Evolutionary conservation across 139 green algal genomes (phyloP), one percentile per base, ranked within the genome.

Genomic region (Chlamydomonas asymmetrica): DNA sequence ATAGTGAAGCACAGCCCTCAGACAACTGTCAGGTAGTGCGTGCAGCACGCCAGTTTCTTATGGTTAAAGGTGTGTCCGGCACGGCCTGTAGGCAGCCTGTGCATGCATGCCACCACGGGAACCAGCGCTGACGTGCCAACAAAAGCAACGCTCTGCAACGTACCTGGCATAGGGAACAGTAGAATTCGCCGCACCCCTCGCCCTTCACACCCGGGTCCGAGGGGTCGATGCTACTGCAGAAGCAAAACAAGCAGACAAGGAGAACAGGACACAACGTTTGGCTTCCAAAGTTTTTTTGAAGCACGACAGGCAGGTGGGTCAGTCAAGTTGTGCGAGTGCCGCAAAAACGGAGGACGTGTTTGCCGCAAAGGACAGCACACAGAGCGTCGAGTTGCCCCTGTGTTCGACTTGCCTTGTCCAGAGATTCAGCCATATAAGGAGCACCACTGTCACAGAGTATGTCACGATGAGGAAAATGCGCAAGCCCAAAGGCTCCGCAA

Each of bases 101-200:
- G n/a, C 16, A 13, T 18, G 56, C 16, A 35, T 25, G 9, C 56
- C 23, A 25, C 57, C 29, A 7, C 48, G n/a, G 34, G 73, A 18
- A 16, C 27, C 27, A 52, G 35, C 39, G 23, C 62, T 16, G 31
- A 27, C 32, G 5, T 4, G 2, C 22, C 3, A 34, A 35, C 67
- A 52, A 39, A 72, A 31, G 65, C 43, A 6, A 49, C 59, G 40
- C 10, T 6, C 27, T 29, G 56, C 32, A n/a, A n/a, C 59, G 29
- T 29, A 77, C 71, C 71, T 77, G 71, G 32, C 71, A 77, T 3
- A 77, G 37, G 60, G 59, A 41, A 40, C 71, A 77, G 37, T 70
- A 77, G 32, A 70, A 77, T 60, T 77, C 71, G 29, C 71, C 71
- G 49, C 69, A 57, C 3, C 59, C 62, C 22, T 57, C 41, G 2